Base-by-base conservation (phyloP, 2,329 filamentous ascomycete genomes). In the Colletotrichum sp. region DNA sequence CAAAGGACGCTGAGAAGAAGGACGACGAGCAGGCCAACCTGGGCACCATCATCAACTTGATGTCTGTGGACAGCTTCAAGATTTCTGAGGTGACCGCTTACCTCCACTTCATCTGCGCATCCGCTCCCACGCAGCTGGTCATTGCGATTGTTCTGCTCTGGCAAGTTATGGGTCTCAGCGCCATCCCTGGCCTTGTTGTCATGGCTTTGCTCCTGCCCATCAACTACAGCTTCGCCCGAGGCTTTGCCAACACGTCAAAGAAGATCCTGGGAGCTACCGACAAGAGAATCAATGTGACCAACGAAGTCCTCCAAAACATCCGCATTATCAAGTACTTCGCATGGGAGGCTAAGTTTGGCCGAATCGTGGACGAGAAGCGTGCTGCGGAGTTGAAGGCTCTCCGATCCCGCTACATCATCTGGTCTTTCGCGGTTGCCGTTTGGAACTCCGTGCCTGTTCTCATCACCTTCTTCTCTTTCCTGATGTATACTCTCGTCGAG, bases 21-120 rank as follows among this genome's bases (percentile, higher is more conserved):
- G 81, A 86, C 21, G 93, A 95, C 77, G 91, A 94, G 73, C 95
- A 98, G 85, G 96, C 96, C 52, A 98, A 97, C 76, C 90, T 97
- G 66, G 97, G 97, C 77, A 98, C 97, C n/a, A 98, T 99, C 81
- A 99, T 99, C 87, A 99, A 98, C 84, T 89, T 99, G 78, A 99
- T 99, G 97, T 97, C 97, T 13, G 97, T 99, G 55, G 97, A 99
- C 87, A 98, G 96, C 64, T 98, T 98, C 91, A 99, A 99, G 86
- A 95, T 99, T 71, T 94, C 95, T 77, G 97, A 99, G 83, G 93
- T 98, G 75, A 97, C 95, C 48, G 94, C 96, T 1, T 99, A 99
- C 83, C 88, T 99, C 36, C 97, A 99, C 85, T 99, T 98, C 84
- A 88, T 99, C n/a, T 94, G 96, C 88, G 96, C 96, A 1, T 93